Base-by-base conservation (phyloP, 176 grass and related monocot species). In the Otatea glauca region DNA sequence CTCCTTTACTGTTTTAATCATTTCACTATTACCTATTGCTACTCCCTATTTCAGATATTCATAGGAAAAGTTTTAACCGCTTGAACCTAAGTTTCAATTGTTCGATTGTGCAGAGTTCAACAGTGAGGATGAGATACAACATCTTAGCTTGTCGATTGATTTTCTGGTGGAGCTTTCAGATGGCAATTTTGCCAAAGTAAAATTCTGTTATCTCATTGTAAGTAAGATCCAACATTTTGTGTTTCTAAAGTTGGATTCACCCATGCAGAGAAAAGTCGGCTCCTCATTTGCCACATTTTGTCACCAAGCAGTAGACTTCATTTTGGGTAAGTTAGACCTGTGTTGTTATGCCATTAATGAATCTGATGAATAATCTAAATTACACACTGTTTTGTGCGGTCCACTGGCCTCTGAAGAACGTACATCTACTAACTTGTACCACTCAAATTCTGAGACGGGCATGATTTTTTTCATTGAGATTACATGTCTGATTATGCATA, bases 221-320 rank as follows among this genome's bases (percentile, higher is more conserved):
- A 88, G 37, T 35, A 21, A 68, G n/a, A 74, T 62, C 9, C 10
- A 58, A 12, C 21, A 17, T 34, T 74, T 65, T 45, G 0, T 35
- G 17, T 74, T 83, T 66, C 45, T 90, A 48, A 77, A 51, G n/a
- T 84, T 85, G 77, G 63, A 60, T 82, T 88, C 42, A 75, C 14
- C 70, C 90, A 12, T 75, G 78, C 73, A 98, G 93, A 88, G 60
- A 70, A 88, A 93, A 81, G 44, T 78, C 60, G 71, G 29, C 34
- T 66, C 70, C n/a, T 89, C 93, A 38, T 95, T 92, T 87, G 81
- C 89, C 70, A 89, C 83, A 69, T 95, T 95, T 58, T 98, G 81
- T 85, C 96, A 98, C 85, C 93, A 98, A 85, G 96, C 96, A 92
- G 76, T 92, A 69, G 89, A 93, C 77, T 98, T 89, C 45, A 98